Conservation (phyloP, 176 grass and related monocot genomes). For the Eleusine indica region DNA sequence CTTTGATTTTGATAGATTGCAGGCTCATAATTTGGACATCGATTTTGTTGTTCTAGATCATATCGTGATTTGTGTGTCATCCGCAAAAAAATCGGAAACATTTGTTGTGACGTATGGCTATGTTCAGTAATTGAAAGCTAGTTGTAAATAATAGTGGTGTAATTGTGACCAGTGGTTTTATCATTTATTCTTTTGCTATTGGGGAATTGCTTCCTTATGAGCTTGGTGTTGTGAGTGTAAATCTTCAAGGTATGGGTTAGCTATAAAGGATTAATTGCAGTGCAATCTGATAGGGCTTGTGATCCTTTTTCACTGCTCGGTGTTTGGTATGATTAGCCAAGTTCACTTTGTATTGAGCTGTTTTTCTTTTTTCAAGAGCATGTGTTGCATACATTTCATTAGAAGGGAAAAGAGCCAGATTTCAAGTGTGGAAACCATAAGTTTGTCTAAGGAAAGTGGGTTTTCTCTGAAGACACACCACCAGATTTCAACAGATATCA, state of each 20-base stretch:
- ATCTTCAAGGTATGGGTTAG: neutral
- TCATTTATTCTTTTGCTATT: neutral
- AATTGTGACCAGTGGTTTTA: neutral
- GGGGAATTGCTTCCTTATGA: neutral
- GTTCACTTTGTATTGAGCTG: neutral
- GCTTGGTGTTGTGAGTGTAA: neutral
- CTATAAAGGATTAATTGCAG: too few species aligned
- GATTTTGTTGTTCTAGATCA: neutral
- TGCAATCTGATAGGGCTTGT: neutral
- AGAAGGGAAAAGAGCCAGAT: neutral
- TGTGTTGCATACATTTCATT: neutral
- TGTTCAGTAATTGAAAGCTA: neutral
- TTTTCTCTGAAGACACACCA: neutral
- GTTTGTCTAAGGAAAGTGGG: neutral
- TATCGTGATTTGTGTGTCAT: neutral
- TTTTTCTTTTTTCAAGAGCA: neutral
- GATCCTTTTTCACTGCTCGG: neutral
- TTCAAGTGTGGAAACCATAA: slow-evolving; percentile 11
- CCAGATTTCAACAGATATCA: neutral
- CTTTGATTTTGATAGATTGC: neutral
- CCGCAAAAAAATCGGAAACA: neutral
- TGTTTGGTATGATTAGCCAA: neutral
- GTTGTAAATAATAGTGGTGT: neutral
- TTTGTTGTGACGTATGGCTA: neutral
- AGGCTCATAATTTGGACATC: neutral